Conservation (phyloP, 768 basidiomycete species). For the Exsudoporus frostii region DNA sequence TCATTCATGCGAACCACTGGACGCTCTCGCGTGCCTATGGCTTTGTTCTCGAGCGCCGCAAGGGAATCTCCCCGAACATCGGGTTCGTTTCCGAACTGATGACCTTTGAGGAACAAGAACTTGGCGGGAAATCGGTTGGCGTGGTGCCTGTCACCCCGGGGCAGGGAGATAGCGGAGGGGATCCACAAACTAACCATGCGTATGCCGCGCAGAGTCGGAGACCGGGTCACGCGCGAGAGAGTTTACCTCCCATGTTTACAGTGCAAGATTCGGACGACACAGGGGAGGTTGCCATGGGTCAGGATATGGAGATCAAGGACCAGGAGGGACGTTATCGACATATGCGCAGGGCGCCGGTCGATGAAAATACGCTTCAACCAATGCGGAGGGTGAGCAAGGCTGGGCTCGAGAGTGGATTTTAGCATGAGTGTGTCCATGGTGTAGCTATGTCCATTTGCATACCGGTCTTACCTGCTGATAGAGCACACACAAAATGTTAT, state of each 20-base stretch:
- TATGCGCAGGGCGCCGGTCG: slow-evolving; percentile 81
- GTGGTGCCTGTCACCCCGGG: slow-evolving; percentile 17
- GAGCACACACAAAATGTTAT: neutral
- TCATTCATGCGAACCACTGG: slow-evolving; percentile 98
- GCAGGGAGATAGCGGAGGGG: slow-evolving; percentile 19
- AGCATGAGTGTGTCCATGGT: neutral
- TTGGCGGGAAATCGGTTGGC: slow-evolving; percentile 49
- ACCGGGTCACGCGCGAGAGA: slow-evolving; percentile 69
- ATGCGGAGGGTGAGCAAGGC: slow-evolving; percentile 90
- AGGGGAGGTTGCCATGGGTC: slow-evolving; percentile 47
- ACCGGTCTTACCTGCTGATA: slow-evolving; percentile 1
- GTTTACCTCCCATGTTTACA: slow-evolving; percentile 40
- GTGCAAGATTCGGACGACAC: slow-evolving; percentile 27
- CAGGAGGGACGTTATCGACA: slow-evolving; percentile 82
- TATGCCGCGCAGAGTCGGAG: slow-evolving; percentile 49
- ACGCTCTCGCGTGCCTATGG: slow-evolving; percentile 87
- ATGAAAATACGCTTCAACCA: slow-evolving; percentile 86
- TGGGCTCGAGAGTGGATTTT: slow-evolving; percentile 72
- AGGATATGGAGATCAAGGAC: slow-evolving; percentile 90
- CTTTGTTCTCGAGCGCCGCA: slow-evolving; percentile 88
- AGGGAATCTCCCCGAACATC: slow-evolving; percentile 95
- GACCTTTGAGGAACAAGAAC: slow-evolving; percentile 93
- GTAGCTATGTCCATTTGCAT: slow-evolving; percentile 18
- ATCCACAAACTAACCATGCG: slow-evolving; percentile 37
- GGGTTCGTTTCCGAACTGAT: slow-evolving; percentile 97